Conservation (phyloP, 345 rosid species). For the Erucastrum elatum region DNA sequence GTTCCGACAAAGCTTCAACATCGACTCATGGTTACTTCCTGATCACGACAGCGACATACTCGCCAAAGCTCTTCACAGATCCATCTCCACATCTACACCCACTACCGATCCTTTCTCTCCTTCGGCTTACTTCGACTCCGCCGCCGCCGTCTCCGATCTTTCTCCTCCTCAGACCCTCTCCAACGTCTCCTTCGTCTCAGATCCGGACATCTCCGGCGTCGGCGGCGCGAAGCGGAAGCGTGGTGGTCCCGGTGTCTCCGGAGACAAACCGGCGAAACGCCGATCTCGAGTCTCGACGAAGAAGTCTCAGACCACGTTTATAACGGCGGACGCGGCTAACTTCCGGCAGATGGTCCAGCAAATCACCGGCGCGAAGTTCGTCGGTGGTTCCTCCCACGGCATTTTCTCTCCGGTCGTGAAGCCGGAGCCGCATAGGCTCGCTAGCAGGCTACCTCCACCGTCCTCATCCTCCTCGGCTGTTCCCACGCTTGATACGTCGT, state of each 20-base stretch:
- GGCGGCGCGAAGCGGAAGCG: conserved; percentile 37
- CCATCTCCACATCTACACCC: conserved; percentile 41
- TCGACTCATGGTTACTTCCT: conserved; percentile 36
- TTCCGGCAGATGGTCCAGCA: conserved; percentile 93
- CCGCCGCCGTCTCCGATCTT: conserved; percentile 34
- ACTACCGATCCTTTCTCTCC: conserved; percentile 28
- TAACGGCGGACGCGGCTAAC: conserved; percentile 76
- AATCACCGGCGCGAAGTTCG: conserved; percentile 71
- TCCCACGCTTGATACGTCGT: conserved; percentile 82
- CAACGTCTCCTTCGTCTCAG: conserved; percentile 37
- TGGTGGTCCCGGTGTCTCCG: conserved; percentile 29
- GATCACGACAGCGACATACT: conserved; percentile 35
- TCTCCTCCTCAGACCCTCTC: conserved; percentile 48
- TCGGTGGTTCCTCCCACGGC: conserved; percentile 20
- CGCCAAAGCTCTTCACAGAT: conserved; percentile 56
- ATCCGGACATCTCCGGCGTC: conserved; percentile 25
- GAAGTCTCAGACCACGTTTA: conserved; percentile 74
- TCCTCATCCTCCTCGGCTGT: conserved; percentile 18
- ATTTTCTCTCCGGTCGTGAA: conserved; percentile 47
- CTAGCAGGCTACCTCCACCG: conserved; percentile 31
- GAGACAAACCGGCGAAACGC: conserved; percentile 59
- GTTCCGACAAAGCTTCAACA: conserved; percentile 25
- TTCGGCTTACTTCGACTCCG: conserved; percentile 32
- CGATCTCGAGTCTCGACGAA: conserved; percentile 63
- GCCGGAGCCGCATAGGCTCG: conserved; percentile 57